Conservation (phyloP, 2,329 filamentous ascomycete genomes). For the Colletotrichum lini region DNA sequence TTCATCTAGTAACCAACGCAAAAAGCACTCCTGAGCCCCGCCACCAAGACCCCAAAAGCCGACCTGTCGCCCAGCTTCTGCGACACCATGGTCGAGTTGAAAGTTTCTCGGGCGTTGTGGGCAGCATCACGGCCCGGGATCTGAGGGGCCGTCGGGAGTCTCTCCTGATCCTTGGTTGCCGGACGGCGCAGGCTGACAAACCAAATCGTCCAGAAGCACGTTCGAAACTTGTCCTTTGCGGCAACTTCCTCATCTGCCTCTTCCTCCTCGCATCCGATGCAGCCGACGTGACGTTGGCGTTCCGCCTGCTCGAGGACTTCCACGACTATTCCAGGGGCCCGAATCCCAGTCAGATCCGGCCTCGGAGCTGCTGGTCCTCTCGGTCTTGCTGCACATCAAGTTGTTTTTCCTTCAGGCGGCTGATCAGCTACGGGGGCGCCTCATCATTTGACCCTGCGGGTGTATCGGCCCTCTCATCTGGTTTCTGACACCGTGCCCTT, state of each 20-base stretch:
- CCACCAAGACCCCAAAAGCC: conserved; percentile 57
- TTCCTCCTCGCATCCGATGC: conserved; percentile 59
- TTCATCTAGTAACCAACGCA: conserved; percentile 22
- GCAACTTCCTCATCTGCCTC: conserved; percentile 64
- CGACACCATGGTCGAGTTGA: conserved; percentile 53
- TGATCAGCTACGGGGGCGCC: conserved; percentile 10
- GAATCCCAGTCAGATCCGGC: conserved; percentile 50
- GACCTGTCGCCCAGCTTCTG: conserved; percentile 54
- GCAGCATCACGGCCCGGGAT: conserved; percentile 51
- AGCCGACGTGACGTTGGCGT: conserved; percentile 52
- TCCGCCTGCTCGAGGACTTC: conserved; percentile 55
- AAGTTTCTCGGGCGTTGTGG: conserved; percentile 56
- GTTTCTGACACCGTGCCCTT: neutral
- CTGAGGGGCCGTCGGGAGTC: conserved; percentile 60
- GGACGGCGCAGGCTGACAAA: neutral
- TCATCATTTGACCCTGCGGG: too few relatives aligned
- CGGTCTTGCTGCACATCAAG: conserved; percentile 55
- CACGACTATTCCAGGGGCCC: conserved; percentile 54
- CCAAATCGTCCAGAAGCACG: conserved; percentile 48
- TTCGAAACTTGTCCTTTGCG: conserved; percentile 62
- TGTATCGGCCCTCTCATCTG: neutral
- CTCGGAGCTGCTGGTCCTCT: conserved; percentile 52
- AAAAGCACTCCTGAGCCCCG: conserved; percentile 55
- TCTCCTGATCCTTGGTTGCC: too few relatives aligned
- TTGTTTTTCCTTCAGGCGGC: conserved; percentile 57